Evolutionary conservation across 2,329 filamentous ascomycete genomes (phyloP), one percentile per base, ranked within the genome.

Genomic region (Orbilia quercus): DNA sequence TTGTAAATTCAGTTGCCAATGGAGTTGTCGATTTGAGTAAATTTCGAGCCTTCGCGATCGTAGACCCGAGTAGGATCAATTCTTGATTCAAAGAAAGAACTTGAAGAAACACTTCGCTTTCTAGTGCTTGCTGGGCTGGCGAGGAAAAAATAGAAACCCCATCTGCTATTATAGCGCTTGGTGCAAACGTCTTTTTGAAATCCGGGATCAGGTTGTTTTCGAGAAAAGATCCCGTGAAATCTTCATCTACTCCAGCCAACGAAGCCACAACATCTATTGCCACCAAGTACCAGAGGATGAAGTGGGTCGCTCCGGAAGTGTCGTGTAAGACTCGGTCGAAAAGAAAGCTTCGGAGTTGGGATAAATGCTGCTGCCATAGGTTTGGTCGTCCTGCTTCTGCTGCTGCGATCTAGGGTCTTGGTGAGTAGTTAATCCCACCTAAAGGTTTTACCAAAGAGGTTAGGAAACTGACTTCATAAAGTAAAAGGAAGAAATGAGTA

Each of bases 241-340:
- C 82, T 0, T 79, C 81, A 1, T 85, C 84, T 44, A 82, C 82
- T 11, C 84, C 84, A 59, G 84, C 84, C 50, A 87, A 77, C 31
- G 85, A 81, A 12, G 84, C 84, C 75, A 86, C 83, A n/a, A 85
- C 79, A 75, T 87, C 86, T 47, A 87, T 82, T 63, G 82, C 82
- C 75, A 83, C 83, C 38, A 86, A 82, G 78, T 82, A 83, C 84
- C 85, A 86, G 14, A 86, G 78, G 3, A 87, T 81, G 75, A 84
- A 85, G 1, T 83, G 82, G 69, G 83, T 83, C 25, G 80, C 80
- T 72, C 85, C 84, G 1, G 78, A 79, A 7, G 80, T 80, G 64
- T 82, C 79, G n/a, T 81, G 78, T n/a, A 82, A 79, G 22, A 80
- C 81, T 69, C 85, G 81, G 64, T 85, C 81, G 22, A 83, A 77